Conservation (phyloP, 2,329 filamentous ascomycete genomes). For the Botryotinia narcissicola region DNA sequence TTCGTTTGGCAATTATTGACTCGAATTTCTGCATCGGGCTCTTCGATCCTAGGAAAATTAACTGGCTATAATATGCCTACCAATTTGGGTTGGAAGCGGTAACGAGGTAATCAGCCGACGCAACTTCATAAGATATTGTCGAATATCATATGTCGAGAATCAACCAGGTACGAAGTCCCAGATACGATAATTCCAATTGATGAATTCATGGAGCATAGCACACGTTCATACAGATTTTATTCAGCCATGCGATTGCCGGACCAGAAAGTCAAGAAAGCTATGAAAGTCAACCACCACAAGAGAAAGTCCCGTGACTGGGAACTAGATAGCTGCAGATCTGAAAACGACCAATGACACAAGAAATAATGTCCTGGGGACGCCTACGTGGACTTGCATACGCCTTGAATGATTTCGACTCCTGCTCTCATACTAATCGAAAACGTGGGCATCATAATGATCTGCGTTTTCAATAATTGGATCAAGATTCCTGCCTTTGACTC, state of each 20-base stretch:
- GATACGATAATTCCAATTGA: not conserved
- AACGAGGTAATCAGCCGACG: not conserved
- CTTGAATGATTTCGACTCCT: not conserved
- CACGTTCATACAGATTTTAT: not conserved
- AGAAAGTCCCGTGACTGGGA: not conserved
- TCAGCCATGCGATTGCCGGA: not conserved
- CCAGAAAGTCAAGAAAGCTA: not conserved
- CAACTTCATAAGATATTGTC: not conserved
- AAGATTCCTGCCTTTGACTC: not conserved
- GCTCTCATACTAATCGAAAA: not conserved
- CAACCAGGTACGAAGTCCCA: not conserved
- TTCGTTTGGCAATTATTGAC: not conserved
- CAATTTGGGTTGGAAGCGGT: not conserved
- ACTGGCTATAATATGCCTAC: not conserved
- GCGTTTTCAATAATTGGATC: not conserved
- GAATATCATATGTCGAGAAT: not conserved
- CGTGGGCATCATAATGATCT: not conserved
- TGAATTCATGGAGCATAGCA: not conserved
- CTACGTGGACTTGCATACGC: not conserved
- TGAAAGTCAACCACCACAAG: not conserved
- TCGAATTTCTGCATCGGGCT: not conserved
- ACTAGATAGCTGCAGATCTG: not conserved
- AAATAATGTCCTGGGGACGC: not conserved
- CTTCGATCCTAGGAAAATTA: not conserved
- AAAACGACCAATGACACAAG: not conserved